Evolutionary conservation across 1,139 yeast genomes (phyloP), one percentile per base, ranked within the genome.

Genomic region (Tardiomyces depauwii): DNA sequence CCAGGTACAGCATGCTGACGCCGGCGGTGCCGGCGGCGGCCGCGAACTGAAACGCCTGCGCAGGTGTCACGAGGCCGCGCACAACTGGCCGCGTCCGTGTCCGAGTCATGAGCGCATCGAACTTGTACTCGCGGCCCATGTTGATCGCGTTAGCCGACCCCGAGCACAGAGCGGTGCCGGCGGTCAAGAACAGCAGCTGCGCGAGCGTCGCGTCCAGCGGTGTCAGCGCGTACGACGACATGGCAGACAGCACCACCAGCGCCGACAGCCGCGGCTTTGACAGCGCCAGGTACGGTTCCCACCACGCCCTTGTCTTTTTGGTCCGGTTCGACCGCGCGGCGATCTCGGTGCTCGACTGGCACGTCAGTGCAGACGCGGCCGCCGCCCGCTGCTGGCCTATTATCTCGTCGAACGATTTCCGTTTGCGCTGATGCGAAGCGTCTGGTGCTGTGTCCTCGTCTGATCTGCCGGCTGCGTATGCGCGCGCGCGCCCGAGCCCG

Each of bases 81-180:
- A 89, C 97, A 2, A 93, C 89, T 0, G 99, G 99, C 54, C 99
- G 72, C 9, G 81, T 76, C 18, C 84, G 78, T 0, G 99, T 91
- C 57, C 99, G 72, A 1, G 84, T 77, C 99, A 91, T 93, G 59
- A 77, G 76, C 44, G 77, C 75, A 60, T 91, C 99, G 60, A 78
- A 91, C 27, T 78, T 83, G 7, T 96, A 95, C 63, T 91, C 99
- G 52, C 98, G 72, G 1, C 89, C 97, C 95, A 89, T 91, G 61
- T 91, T 91, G 45, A 91, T 87, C 2, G 97, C 95, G 65, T 91
- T 91, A 1, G 99, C 99, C 2, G 96, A 80, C 10, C 95, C 94
- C 0, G 96, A 87, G 54, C 94, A 77, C 42, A 91, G 66, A 1
- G 91, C 78, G 0, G 97, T 91, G 14, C 99, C 99, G 0, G 75